A percentile compares a stretch with the other conserved stretches of the same genome.
Conservation (phyloP, 805 yeast species). For the Kodamaea kaohsiungensis region DNA sequence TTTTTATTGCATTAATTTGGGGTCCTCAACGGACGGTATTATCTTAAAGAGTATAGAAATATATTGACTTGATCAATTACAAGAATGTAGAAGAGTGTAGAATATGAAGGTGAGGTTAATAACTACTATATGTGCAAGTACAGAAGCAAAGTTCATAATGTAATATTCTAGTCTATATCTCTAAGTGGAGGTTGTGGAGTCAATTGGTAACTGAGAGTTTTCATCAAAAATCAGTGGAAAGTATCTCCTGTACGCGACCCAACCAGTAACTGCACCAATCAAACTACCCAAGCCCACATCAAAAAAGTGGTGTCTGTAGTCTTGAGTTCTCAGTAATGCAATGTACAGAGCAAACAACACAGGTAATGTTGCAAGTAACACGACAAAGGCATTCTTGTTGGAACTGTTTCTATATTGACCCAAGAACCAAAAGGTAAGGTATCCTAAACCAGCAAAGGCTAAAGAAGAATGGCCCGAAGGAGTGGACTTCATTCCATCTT, state of each 20-base stretch:
- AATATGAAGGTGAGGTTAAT: too few species aligned
- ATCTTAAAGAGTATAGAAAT: conserved; percentile 10
- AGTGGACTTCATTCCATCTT: conserved; percentile 56
- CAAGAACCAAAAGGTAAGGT: conserved; percentile 47
- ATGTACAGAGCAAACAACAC: conserved; percentile 25
- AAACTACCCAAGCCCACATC: conserved; percentile 35
- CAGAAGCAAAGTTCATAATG: too few species aligned
- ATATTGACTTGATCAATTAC: background rate
- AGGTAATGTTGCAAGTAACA: conserved; percentile 17
- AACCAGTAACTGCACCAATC: conserved; percentile 31
- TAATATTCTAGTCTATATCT: background rate
- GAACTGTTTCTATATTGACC: conserved; percentile 37
- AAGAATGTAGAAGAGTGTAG: too few species aligned
- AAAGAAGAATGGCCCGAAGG: conserved; percentile 61
- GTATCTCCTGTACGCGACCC: conserved; percentile 28
- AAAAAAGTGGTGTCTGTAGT: conserved; percentile 33
- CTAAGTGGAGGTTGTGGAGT: background rate
- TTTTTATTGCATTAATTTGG: conserved; percentile 46
- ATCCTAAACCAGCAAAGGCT: conserved; percentile 52
- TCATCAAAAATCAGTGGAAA: conserved; percentile 18
- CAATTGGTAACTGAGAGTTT: conserved; percentile 11
- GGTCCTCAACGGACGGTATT: conserved; percentile 52
- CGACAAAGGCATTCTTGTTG: conserved; percentile 6
- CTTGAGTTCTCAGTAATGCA: conserved; percentile 28
- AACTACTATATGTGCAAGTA: too few species aligned